Evolutionary conservation across 1,139 yeast species (phyloP).

Genomic region (Nakaseomyces sp.): DNA sequence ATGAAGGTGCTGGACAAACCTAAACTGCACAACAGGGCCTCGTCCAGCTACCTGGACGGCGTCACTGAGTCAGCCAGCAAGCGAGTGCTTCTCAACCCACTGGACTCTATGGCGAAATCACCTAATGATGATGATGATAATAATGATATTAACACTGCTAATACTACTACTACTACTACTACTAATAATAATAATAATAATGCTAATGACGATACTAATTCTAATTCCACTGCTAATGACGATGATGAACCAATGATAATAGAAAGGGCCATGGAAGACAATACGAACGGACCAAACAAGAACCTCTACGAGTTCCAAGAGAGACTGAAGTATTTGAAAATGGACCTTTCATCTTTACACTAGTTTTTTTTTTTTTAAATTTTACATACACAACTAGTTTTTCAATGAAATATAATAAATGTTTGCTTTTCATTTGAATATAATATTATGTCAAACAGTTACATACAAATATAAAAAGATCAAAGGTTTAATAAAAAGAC

Average conservation of each 20-base stretch:
- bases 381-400: too few species aligned
- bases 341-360: slow-evolving; percentile 5
- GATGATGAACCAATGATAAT: background rate
- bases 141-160: too few species aligned
- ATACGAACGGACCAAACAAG: background rate
- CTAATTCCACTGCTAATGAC: background rate
- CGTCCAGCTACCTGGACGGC: slow-evolving; percentile 2
- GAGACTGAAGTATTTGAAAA: slow-evolving; percentile 2
- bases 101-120: background rate
- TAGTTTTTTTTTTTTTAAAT: too few species aligned
- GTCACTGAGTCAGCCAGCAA: background rate
- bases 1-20: background rate
- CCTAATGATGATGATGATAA: background rate
- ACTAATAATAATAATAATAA: background rate
- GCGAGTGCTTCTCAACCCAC: background rate
- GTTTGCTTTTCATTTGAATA: too few species aligned
- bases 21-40: background rate
- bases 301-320: slow-evolving; percentile 3
- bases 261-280: background rate
- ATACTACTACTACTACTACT: too few species aligned
- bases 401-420: too few species aligned
- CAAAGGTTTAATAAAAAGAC: too few species aligned
- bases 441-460: too few species aligned
- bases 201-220: background rate
- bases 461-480: background rate